Base-by-base conservation (phyloP, 2,329 filamentous ascomycete genomes). In the Phyllosticta paracitricarpa region DNA sequence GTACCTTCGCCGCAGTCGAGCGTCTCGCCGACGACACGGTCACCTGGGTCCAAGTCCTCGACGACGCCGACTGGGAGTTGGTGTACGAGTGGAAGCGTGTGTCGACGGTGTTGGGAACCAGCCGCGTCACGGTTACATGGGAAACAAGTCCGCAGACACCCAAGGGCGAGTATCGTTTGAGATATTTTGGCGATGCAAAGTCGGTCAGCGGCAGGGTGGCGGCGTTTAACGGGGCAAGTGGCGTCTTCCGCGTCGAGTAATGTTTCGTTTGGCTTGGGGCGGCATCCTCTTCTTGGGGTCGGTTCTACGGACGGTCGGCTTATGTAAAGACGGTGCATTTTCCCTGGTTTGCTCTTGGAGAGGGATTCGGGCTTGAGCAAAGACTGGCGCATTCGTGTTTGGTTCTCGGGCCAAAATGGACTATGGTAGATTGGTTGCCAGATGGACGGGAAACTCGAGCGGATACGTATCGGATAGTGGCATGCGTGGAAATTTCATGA, bases 121-220 rank as follows among this genome's bases (percentile, higher is more conserved):
- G 91, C 68, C 84, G 92, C 70, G 92, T 91, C 1, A 85, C 80
- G 8, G 80, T 96, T 59, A 81, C 82, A 56, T 97, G 93, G 93
- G 88, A 93, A 74, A 87, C 88, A 35, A 64, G 70, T 33, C 81
- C 80, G 22, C 77, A 79, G 1, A 57, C 63, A 64, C 74, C 64
- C 63, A 71, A 73, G 0, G 92, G 92, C 0, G 84, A 81, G 56
- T 97, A 96, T 74, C 79, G 91, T 25, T 74, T 96, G 54, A 84
- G 80, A 75, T 97, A 97, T 70, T 93, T 86, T 74, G 93, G 93
- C 0, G 91, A 97, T 75, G 79, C 84, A 2, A 97, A 92, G 81
- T 67, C 85, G 10, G 69, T 82, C 28, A 83, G 79, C 1, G 85
- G 87, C 0, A 74, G 68, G 0, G 84, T 94, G 51, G 82, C 77